Conservation (phyloP, 2,329 filamentous ascomycete genomes). For the Albifimbria verrucaria region DNA sequence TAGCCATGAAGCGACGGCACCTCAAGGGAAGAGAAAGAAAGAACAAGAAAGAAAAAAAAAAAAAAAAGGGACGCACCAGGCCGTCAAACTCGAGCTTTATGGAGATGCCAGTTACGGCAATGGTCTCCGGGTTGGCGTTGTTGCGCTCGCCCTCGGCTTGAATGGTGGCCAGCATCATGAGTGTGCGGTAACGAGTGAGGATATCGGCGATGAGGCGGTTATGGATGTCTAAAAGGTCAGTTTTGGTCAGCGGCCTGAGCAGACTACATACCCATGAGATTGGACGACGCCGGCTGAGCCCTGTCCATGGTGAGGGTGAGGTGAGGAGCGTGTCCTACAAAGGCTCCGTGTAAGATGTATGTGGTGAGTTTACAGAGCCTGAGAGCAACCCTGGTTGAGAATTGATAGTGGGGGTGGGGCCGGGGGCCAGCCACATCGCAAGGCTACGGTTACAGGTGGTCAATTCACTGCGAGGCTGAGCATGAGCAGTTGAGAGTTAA, state of each 20-base stretch:
- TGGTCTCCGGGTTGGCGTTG: constrained; percentile 36
- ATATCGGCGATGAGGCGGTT: constrained; percentile 43
- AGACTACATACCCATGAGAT: constrained; percentile 30
- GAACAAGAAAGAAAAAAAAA: too few relatives aligned
- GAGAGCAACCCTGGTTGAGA: too few relatives aligned
- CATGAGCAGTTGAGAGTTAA: too few relatives aligned
- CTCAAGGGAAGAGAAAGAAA: neutral
- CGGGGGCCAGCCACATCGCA: too few relatives aligned
- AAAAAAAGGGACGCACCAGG: constrained; percentile 26
- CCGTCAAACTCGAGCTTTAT: constrained; percentile 45
- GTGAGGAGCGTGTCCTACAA: too few relatives aligned
- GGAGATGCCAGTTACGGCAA: constrained; percentile 39
- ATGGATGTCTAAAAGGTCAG: constrained; percentile 34
- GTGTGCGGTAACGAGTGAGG: constrained; percentile 39
- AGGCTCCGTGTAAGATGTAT: too few relatives aligned
- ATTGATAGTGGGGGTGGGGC: too few relatives aligned
- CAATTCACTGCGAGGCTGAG: too few relatives aligned
- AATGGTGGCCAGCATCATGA: constrained; percentile 41
- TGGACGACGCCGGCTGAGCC: constrained; percentile 27
- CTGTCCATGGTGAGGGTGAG: constrained; percentile 26
- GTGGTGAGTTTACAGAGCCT: too few relatives aligned
- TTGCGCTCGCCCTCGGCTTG: constrained; percentile 36
- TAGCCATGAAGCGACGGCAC: neutral
- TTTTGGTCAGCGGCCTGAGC: neutral
- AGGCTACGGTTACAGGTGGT: too few relatives aligned